phyloP scores from a whole-genome alignment of 371 early-diverging fungal species.

The Mucor circinelloides region DNA sequence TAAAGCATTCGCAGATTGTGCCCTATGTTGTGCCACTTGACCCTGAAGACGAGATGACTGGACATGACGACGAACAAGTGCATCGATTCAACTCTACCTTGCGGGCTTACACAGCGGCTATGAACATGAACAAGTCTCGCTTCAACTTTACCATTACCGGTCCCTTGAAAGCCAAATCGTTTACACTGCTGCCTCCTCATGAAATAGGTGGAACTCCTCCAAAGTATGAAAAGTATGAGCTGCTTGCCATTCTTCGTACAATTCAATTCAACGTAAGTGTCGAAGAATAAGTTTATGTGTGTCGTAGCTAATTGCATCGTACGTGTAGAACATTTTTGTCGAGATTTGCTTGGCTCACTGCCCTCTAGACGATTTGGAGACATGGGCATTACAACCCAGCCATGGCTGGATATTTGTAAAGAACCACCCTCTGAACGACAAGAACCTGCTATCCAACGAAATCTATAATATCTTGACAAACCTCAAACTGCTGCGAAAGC shows the following conservation, averaged over 20 bases:
- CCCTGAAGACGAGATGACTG: conserved; percentile 21
- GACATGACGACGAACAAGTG: conserved; percentile 8
- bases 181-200: conserved; percentile 33
- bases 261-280: conserved; percentile 38
- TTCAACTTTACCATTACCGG: conserved; percentile 22
- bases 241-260: conserved; percentile 36
- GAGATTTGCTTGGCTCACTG: conserved; percentile 29
- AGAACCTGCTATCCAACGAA: conserved; percentile 36
- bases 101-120: conserved; percentile 42
- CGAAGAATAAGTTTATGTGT: background rate
- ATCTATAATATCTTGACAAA: conserved; percentile 24
- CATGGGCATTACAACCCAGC: conserved; percentile 25
- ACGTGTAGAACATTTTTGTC: conserved; percentile 33
- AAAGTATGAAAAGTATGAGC: conserved; percentile 36
- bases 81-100: conserved; percentile 24
- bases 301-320: background rate
- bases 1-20: conserved; percentile 11
- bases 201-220: conserved; percentile 26
- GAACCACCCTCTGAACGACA: background rate
- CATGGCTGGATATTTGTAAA: conserved; percentile 36
- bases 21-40: conserved; percentile 4
- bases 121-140: conserved; percentile 44
- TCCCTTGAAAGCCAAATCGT: conserved; percentile 12
- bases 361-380: conserved; percentile 31
- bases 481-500: conserved; percentile 22